Evolutionary conservation across 1,139 yeast species (phyloP), one percentile per base, ranked within the genome.

Genomic region (Suhomyces ambrosiae): DNA sequence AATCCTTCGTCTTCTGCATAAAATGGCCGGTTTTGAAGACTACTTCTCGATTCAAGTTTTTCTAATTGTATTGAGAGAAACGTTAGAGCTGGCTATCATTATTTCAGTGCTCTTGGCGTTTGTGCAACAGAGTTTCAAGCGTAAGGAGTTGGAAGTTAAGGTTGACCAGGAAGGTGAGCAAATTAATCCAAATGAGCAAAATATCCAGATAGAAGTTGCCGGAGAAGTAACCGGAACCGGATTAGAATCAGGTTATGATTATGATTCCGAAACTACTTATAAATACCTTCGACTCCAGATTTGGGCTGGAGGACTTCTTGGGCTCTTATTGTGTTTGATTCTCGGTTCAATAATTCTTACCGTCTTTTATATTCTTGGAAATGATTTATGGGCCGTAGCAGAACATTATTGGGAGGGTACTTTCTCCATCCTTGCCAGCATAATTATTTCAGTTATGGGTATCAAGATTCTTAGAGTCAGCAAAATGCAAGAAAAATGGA

Each of bases 401-500:
- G 76, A 71, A 45, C 76, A 71, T 46, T 70, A 70, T 42, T 71
- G 76, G 76, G 76, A 70, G 46, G 74, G 74, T 1, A 55, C 64
- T 1, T 71, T 71, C 38, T 69, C 75, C 2, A 67, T 71, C 3
- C 30, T 69, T 15, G 75, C 76, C 26, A 66, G 74, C 46, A 45
- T 68, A 5, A 68, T 71, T 31, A 71, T 71, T 13, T 68, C 76
- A 1, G 58, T 65, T 5, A 71, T 71, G 76, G 76, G 76, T 1
- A 49, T 68, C 14, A 68, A 70, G 39, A 66, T 71, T 10, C 55
- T 71, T 23, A 53, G 76, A 24, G 72, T 71, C 16, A 67, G 59
- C 40, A 82, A 85, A 56, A 79, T 88, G 88, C 87, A 86, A 63
- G 80, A 79, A 44, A 88, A 88, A 62, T 89, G 97, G 97, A 79